Conservation (phyloP, 2,329 filamentous ascomycete species). For the Microcyclosporella mali region DNA sequence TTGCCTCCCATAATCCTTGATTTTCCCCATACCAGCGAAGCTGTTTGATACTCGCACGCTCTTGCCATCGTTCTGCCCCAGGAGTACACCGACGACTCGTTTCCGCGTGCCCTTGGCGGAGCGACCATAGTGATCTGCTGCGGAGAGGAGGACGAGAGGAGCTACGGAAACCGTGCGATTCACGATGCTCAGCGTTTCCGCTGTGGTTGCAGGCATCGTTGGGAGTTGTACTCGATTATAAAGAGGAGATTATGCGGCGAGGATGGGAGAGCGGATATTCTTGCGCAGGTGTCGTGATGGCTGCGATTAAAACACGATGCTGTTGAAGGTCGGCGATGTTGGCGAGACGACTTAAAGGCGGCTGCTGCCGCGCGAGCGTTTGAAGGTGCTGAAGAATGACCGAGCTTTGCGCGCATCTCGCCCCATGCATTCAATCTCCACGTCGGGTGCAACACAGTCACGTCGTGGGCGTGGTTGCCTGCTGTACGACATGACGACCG, state of each 20-base stretch:
- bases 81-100: constrained; percentile 86
- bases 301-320: too few relatives aligned
- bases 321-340: not conserved
- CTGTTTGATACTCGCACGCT: constrained; percentile 97
- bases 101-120: constrained; percentile 81
- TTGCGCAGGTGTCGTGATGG: constrained; percentile 2
- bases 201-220: constrained; percentile 91
- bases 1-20: constrained; percentile 9
- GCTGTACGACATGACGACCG: not conserved
- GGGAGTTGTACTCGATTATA: not conserved
- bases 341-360: not conserved
- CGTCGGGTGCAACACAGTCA: not conserved
- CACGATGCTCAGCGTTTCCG: constrained; percentile 91
- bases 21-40: constrained; percentile 66
- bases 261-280: too few relatives aligned
- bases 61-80: constrained; percentile 94
- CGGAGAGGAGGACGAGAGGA: constrained; percentile 93
- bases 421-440: not conserved
- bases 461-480: not conserved
- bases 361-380: not conserved
- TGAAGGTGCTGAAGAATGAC: not conserved
- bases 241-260: too few relatives aligned
- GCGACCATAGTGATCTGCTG: constrained; percentile 96
- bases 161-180: constrained; percentile 94
- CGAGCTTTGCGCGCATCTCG: too few relatives aligned